These are phyloP conservation scores for Tolypocladium paradoxum DNA, from an alignment of 2,329 filamentous ascomycete genomes.

Conservation along the genomic window DNA sequence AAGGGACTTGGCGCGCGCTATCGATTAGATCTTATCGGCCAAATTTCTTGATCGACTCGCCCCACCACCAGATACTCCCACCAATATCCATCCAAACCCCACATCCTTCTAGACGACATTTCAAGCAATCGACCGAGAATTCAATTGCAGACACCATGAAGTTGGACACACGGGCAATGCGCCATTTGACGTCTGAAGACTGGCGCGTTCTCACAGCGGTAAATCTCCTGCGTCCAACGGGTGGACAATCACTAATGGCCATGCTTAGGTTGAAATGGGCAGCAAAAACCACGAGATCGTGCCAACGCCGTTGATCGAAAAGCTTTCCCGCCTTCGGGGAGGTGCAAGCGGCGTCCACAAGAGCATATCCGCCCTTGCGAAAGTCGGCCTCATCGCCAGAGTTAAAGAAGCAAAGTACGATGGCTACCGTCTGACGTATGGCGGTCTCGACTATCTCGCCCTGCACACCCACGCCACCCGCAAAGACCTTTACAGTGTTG, in stretches of 20 bases:
- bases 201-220: conserved; percentile 92
- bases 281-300: conserved; percentile 97
- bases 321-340: conserved; percentile 70
- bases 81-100: conserved; percentile 16
- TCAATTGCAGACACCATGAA: conserved; percentile 53
- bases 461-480: conserved; percentile 78
- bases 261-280: conserved; percentile 70
- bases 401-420: conserved; percentile 97
- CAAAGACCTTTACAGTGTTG: conserved; percentile 79
- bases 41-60: conserved; percentile 13
- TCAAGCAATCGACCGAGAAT: background rate
- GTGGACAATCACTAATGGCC: background rate
- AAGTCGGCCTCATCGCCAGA: conserved; percentile 80
- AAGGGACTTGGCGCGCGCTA: conserved; percentile 6
- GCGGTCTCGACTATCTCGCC: conserved; percentile 94
- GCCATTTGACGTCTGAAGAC: conserved; percentile 85
- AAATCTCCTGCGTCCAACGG: conserved; percentile 23
- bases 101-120: background rate
- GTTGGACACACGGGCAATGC: conserved; percentile 86
- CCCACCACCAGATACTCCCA: too few species aligned
- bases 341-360: conserved; percentile 70
- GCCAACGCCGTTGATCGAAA: conserved; percentile 77
- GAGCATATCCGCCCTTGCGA: conserved; percentile 83
- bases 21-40: conserved; percentile 21
- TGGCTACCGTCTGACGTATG: conserved; percentile 92